Percentiles rank a stretch among this genome's conserved stretches.
Conservation (phyloP, 805 yeast genomes). For the Helenozyma baotianmanensis region DNA sequence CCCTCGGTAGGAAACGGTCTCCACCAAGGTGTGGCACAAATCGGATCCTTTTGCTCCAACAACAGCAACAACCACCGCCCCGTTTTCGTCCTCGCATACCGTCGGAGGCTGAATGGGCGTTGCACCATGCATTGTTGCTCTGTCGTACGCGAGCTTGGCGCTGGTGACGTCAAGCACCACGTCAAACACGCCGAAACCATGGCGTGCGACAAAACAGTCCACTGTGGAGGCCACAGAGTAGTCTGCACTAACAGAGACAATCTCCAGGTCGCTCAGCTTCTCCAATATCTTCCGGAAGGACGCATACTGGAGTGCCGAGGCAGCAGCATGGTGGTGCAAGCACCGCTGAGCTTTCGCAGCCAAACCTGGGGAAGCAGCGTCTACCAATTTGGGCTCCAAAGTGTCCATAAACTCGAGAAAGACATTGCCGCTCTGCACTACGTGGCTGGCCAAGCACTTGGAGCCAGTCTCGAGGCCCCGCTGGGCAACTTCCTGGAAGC, state of each 20-base stretch:
- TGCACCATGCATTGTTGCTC: constrained; percentile 55
- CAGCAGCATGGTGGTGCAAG: too few relatives aligned
- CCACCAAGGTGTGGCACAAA: constrained; percentile 63
- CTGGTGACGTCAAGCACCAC: constrained; percentile 61
- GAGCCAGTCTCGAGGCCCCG: constrained; percentile 69
- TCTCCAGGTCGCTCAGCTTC: constrained; percentile 2
- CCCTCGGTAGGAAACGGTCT: constrained; percentile 39
- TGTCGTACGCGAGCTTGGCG: constrained; percentile 38
- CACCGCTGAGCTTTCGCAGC: too few relatives aligned
- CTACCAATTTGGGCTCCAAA: constrained; percentile 21
- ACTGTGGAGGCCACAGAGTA: constrained; percentile 11
- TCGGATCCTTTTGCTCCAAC: constrained; percentile 48
- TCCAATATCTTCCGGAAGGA: background rate
- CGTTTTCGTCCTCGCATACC: constrained; percentile 40
- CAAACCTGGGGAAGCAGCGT: too few relatives aligned
- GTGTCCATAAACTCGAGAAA: constrained; percentile 45
- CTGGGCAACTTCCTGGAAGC: constrained; percentile 60
- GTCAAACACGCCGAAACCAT: constrained; percentile 82
- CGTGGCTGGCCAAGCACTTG: constrained; percentile 51
- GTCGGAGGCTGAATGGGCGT: constrained; percentile 23
- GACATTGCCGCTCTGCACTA: constrained; percentile 53
- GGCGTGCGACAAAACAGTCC: constrained; percentile 33
- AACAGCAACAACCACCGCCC: constrained; percentile 50
- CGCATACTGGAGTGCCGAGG: background rate
- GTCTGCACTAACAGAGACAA: too few relatives aligned